Conservation (phyloP, 495 filamentous ascomycete species). For the Podospora tetraspora region DNA sequence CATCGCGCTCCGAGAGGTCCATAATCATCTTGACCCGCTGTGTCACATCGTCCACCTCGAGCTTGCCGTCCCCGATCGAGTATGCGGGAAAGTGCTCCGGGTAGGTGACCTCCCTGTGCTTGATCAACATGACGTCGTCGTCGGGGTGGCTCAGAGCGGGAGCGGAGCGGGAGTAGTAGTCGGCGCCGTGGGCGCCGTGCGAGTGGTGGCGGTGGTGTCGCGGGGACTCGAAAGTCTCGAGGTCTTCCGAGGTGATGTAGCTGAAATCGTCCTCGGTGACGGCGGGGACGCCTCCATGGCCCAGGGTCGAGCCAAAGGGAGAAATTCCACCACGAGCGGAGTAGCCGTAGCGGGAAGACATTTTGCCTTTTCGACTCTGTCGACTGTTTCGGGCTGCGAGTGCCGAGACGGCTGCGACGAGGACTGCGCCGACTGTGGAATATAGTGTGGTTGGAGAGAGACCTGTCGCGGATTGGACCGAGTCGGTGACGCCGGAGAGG, state of each 20-base stretch:
- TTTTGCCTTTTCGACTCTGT: conserved; percentile 32
- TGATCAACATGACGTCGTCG: conserved; percentile 74
- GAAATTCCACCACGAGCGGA: conserved; percentile 49
- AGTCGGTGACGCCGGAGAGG: conserved; percentile 51
- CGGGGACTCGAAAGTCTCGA: conserved; percentile 37
- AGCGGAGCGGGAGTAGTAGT: conserved; percentile 24
- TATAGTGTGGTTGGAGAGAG: conserved; percentile 43
- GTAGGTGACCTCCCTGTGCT: conserved; percentile 65
- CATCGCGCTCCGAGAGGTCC: conserved; percentile 52
- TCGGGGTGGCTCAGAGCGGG: conserved; percentile 36
- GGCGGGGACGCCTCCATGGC: conserved; percentile 44
- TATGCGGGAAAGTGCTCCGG: conserved; percentile 74
- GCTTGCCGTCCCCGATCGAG: conserved; percentile 70
- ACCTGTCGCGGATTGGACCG: conserved; percentile 47
- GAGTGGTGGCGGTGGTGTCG: conserved; percentile 34
- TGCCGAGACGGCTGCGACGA: conserved; percentile 47
- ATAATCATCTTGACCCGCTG: conserved; percentile 59
- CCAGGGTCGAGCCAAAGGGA: conserved; percentile 50
- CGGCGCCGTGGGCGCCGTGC: conserved; percentile 29
- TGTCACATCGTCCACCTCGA: conserved; percentile 63
- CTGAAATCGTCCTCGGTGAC: conserved; percentile 74
- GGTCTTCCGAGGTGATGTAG: conserved; percentile 72
- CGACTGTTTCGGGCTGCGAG: conserved; percentile 38
- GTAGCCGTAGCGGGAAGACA: conserved; percentile 59
- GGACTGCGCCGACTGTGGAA: conserved; percentile 37